Percentiles rank a stretch among this genome's conserved stretches.
Conservation (phyloP, 2,329 filamentous ascomycete species). For the Arachnomyces sp. region DNA sequence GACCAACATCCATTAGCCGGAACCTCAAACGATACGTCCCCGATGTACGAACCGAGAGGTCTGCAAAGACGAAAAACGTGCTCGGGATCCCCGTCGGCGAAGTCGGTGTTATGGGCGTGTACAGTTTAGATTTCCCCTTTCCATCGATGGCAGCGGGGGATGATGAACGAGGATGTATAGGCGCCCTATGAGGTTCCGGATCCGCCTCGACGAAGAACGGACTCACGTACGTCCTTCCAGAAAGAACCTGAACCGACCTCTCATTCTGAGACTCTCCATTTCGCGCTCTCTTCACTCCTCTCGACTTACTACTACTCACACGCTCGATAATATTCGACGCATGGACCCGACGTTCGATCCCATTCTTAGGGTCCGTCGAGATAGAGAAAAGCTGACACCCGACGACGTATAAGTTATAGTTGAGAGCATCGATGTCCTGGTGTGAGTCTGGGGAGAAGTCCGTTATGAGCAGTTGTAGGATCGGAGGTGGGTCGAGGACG, state of each 20-base stretch:
- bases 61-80: slow-evolving; percentile 41
- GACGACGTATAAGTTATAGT: slow-evolving; percentile 34
- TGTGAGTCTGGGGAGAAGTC: slow-evolving; percentile 34
- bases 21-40: slow-evolving; percentile 39
- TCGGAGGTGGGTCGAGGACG: slow-evolving; percentile 39
- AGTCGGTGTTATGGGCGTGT: slow-evolving; percentile 5
- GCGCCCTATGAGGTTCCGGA: slow-evolving; percentile 35
- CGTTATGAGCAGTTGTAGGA: slow-evolving; percentile 37
- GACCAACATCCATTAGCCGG: slow-evolving; percentile 34
- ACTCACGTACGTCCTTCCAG: slow-evolving; percentile 33
- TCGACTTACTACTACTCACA: slow-evolving; percentile 1
- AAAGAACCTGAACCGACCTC: slow-evolving; percentile 24
- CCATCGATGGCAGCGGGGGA: slow-evolving; percentile 11
- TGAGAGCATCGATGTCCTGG: slow-evolving; percentile 31
- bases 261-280: slow-evolving; percentile 4
- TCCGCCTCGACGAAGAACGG: slow-evolving; percentile 36
- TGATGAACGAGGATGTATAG: slow-evolving; percentile 25
- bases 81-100: slow-evolving; percentile 21
- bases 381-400: slow-evolving; percentile 36
- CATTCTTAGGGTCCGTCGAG: slow-evolving; percentile 5
- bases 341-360: slow-evolving; percentile 12
- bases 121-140: slow-evolving; percentile 5
- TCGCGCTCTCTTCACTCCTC: slow-evolving; percentile 11
- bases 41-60: slow-evolving; percentile 38
- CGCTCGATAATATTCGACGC: slow-evolving; percentile 9